Base-by-base conservation (phyloP, 1,284 basidiomycete genomes). In the Anthracocystis setariae region DNA sequence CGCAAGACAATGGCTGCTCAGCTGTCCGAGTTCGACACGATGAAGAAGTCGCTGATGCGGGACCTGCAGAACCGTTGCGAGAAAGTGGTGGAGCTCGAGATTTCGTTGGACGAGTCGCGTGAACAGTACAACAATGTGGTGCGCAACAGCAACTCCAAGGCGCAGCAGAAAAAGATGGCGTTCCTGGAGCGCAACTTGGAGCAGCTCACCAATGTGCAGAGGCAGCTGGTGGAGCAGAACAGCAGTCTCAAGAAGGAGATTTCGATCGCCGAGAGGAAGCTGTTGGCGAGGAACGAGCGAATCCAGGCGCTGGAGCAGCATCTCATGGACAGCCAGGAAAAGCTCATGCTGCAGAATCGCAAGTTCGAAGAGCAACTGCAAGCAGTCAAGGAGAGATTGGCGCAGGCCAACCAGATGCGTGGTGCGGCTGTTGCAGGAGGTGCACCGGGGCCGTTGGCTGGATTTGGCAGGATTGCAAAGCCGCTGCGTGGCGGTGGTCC, bases 51-150 rank as follows among this genome's bases (percentile, higher is more conserved):
- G 64, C 88, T 99, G 74, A 97, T 98, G 92, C 91, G 93, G 47
- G 96, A 98, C 86, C 86, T 99, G 73, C 96, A 98, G 86, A 97
- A 98, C 84, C 93, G 96, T 44, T 99, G 96, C 84, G 96, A 99
- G 87, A 98, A 98, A 90, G 94, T 99, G 42, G 95, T 99, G 60
- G 96, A 98, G 85, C 89, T 99, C 46, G 96, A 99, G 85, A 98
- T 99, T 76, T 95, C 98, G 83, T 86, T 99, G 39, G 96, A 99
- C 82, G 96, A 98, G 83, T 93, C 96, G 84, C 93, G 93, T 84
- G 96, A 99, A 85, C 94, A 98, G 83, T 99, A 98, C 86, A 95
- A 94, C 86, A 95, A 96, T 78, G 93, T 99, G 53, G 93, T 98
- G 74, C 90, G 94, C 68, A 95, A 94, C 82, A 95, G 94, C 85